Conservation (phyloP, 2,329 filamentous ascomycete species). For the Zasmidium citrigriseum region DNA sequence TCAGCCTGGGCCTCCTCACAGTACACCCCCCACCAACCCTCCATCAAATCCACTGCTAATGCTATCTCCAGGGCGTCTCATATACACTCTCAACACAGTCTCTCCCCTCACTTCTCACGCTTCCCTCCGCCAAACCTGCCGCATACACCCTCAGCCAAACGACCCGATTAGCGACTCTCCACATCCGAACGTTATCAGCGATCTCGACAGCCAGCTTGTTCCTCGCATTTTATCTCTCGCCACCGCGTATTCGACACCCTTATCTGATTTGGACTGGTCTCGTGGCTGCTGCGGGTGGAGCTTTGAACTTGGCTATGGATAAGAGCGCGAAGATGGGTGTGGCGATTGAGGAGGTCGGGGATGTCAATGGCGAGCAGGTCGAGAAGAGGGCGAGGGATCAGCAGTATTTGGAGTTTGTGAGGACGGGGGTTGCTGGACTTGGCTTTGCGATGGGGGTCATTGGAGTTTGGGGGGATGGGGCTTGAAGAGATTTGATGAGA, state of each 20-base stretch:
- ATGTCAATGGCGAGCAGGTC: conserved; percentile 53
- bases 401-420: conserved; percentile 44
- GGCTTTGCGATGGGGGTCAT: conserved; percentile 51
- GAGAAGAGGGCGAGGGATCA: conserved; percentile 46
- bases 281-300: conserved; percentile 55
- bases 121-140: conserved; percentile 73
- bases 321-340: conserved; percentile 24
- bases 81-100: conserved; percentile 78
- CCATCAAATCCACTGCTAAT: conserved; percentile 10
- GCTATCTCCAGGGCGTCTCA: conserved; percentile 72
- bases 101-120: conserved; percentile 76
- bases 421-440: conserved; percentile 43
- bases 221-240: conserved; percentile 76
- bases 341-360: conserved; percentile 33
- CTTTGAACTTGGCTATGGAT: conserved; percentile 39
- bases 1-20: conserved; percentile 72
- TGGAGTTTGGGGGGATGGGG: conserved; percentile 52
- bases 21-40: conserved; percentile 21
- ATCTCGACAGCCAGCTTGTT: conserved; percentile 72
- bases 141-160: conserved; percentile 63
- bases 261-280: conserved; percentile 86
- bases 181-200: conserved; percentile 67
- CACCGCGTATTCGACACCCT: conserved; percentile 74
- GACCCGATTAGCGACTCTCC: conserved; percentile 65
- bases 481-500: conserved; percentile 17